Evolutionary conservation across 192 early-diverging fungal species (phyloP).

Genomic region (Coemansia sp.): DNA sequence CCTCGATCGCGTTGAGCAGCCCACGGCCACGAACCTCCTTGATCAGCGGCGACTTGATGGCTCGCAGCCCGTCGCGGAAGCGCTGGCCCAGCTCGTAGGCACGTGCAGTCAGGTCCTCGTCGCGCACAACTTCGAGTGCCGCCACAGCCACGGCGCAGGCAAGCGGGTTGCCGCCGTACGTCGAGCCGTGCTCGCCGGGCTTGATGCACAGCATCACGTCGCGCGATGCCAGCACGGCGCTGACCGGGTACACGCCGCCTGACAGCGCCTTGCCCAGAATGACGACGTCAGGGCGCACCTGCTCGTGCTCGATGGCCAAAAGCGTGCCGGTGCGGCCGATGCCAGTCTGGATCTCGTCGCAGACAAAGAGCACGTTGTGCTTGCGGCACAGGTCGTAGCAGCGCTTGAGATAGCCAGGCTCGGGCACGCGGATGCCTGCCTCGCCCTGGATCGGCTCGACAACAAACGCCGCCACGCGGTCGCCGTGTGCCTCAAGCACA

Average conservation of each 20-base stretch:
- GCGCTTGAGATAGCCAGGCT: constrained; percentile 84
- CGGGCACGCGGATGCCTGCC: constrained; percentile 94
- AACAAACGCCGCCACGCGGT: constrained; percentile 87
- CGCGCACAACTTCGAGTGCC: constrained; percentile 90
- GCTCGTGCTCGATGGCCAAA: constrained; percentile 92
- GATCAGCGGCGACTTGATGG: constrained; percentile 77
- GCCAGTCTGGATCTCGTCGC: constrained; percentile 98
- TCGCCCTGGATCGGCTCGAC: constrained; percentile 99
- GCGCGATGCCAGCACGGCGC: constrained; percentile 82
- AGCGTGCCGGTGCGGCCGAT: constrained; percentile 92
- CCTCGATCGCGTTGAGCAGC: constrained; percentile 93
- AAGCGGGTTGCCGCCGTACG: constrained; percentile 97
- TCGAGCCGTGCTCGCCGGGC: constrained; percentile 95
- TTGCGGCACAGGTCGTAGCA: constrained; percentile 92
- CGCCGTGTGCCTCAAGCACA: constrained; percentile 78
- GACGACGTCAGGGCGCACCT: constrained; percentile 88
- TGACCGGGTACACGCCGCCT: constrained; percentile 95
- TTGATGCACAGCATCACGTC: constrained; percentile 79
- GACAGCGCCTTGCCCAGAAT: constrained; percentile 98
- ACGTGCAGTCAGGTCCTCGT: constrained; percentile 86
- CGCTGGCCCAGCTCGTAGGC: constrained; percentile 73
- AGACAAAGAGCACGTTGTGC: constrained; percentile 97
- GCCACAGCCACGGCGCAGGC: constrained; percentile 93
- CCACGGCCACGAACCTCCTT: constrained; percentile 85
- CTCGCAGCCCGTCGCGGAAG: constrained; percentile 75